Percentiles rank a stretch among this genome's conserved stretches.
Conservation (phyloP, 1,139 yeast genomes). For the Suhomyces guaymorum region DNA sequence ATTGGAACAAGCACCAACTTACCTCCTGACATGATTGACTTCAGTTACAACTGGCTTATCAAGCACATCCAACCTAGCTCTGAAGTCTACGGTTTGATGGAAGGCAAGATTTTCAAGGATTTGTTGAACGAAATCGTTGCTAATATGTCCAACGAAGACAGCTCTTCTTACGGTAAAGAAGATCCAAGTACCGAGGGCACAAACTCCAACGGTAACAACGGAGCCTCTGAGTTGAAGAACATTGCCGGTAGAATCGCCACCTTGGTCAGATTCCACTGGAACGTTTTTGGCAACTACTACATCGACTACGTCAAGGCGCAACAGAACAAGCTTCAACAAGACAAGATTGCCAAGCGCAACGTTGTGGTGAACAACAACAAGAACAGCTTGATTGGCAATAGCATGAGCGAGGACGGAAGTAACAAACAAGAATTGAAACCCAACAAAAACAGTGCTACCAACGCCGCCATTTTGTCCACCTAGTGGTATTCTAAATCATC, state of each 20-base stretch:
- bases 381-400: conserved; percentile 11
- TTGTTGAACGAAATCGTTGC: conserved; percentile 37
- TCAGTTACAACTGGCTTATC: conserved; percentile 77
- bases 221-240: conserved; percentile 41
- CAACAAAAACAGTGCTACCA: conserved; percentile 12
- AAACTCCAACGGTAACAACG: conserved; percentile 3
- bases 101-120: conserved; percentile 60
- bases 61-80: conserved; percentile 85
- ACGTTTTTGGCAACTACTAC: conserved; percentile 64
- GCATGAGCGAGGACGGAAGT: conserved; percentile 13
- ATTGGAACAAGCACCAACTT: conserved; percentile 22
- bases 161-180: conserved; percentile 3
- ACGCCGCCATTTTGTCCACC: conserved; percentile 16
- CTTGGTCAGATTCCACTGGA: conserved; percentile 70
- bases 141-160: conserved; percentile 11
- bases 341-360: conserved; percentile 17
- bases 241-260: conserved; percentile 57
- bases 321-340: conserved; percentile 21
- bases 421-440: conserved; percentile 10
- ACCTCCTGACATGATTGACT: conserved; percentile 52
- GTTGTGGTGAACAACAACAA: conserved; percentile 12
- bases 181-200: conserved; percentile 2
- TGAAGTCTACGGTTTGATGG: conserved; percentile 78
- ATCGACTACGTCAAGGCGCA: conserved; percentile 25
- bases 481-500: conserved; percentile 4